Evolutionary conservation across 2,329 filamentous ascomycete genomes (phyloP).

Genomic region (Hypoxylon sp.): DNA sequence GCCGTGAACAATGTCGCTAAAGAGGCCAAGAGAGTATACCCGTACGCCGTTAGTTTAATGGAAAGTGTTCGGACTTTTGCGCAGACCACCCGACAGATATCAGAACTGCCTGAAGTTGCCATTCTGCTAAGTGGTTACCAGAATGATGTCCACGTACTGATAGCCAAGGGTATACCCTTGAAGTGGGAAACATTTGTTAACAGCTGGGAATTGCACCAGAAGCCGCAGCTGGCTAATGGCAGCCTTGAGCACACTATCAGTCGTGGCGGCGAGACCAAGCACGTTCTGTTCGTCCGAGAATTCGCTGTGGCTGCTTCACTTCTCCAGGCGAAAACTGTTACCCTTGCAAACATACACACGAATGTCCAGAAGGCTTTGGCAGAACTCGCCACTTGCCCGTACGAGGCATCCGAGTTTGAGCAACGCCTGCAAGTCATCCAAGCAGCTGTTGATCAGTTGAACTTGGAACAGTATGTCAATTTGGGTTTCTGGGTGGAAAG

Average conservation of each 20-base stretch:
- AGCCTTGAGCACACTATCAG: constrained; percentile 67
- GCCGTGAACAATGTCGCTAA: constrained; percentile 96
- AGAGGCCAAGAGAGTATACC: constrained; percentile 98
- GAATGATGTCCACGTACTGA: constrained; percentile 86
- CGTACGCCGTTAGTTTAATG: constrained; percentile 97
- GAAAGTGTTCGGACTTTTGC: constrained; percentile 95
- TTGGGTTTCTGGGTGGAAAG: constrained; percentile 88
- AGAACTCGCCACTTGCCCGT: constrained; percentile 86
- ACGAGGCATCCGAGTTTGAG: constrained; percentile 83
- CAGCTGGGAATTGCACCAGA: constrained; percentile 90
- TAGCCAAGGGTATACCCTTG: constrained; percentile 87
- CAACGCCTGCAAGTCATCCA: constrained; percentile 87
- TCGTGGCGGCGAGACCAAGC: constrained; percentile 81
- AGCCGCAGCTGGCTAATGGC: constrained; percentile 67
- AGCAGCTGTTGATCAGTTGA: constrained; percentile 92
- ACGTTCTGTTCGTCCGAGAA: constrained; percentile 95
- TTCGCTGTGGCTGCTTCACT: constrained; percentile 89
- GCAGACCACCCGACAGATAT: constrained; percentile 87
- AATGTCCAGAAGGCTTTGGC: constrained; percentile 82
- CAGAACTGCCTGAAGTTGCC: constrained; percentile 86
- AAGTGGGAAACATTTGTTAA: constrained; percentile 99
- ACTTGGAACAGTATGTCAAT: constrained; percentile 95
- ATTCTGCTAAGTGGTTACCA: constrained; percentile 90
- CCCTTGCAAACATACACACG: constrained; percentile 81
- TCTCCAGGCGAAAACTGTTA: constrained; percentile 87